phyloP scores from a whole-genome alignment of 169 alveolate species.

The Pseudocohnilembus persalinus region DNA sequence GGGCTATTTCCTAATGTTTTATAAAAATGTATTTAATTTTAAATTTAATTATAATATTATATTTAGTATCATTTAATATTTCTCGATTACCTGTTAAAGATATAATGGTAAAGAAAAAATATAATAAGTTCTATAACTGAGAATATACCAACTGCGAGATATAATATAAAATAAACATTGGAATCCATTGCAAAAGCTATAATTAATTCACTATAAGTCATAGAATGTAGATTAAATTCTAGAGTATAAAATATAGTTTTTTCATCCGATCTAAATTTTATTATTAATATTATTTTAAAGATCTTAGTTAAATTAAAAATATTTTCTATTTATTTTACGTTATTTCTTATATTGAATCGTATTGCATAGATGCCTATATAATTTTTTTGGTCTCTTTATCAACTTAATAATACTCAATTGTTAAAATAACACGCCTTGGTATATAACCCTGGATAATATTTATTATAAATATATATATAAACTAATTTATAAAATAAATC shows the following conservation, averaged over 20 bases:
- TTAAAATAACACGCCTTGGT: constrained; percentile 50
- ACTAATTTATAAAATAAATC: no score
- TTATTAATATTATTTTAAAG: no score
- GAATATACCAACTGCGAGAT: constrained; percentile 25
- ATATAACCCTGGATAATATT: neutral
- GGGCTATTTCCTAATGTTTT: neutral
- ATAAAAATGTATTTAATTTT: no score
- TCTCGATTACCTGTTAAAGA: neutral
- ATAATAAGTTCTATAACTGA: neutral
- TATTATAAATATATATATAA: neutral
- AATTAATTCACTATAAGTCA: constrained; percentile 11
- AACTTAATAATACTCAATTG: constrained; percentile 58
- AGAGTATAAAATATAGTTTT: neutral
- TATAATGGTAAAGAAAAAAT: neutral
- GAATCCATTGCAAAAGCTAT: constrained; percentile 37
- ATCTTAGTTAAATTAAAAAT: no score
- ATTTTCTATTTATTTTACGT: constrained; percentile 30
- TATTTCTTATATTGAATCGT: constrained; percentile 32
- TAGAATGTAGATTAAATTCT: neutral
- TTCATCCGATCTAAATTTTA: no score
- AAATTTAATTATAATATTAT: no score
- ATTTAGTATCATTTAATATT: no score
- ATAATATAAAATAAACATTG: constrained; percentile 37
- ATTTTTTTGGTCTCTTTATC: constrained; percentile 51
- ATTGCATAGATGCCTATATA: constrained; percentile 42